These are phyloP conservation scores for Wickerhamiella lipophila DNA, from an alignment of 805 yeast genomes.

Conservation along the genomic window DNA sequence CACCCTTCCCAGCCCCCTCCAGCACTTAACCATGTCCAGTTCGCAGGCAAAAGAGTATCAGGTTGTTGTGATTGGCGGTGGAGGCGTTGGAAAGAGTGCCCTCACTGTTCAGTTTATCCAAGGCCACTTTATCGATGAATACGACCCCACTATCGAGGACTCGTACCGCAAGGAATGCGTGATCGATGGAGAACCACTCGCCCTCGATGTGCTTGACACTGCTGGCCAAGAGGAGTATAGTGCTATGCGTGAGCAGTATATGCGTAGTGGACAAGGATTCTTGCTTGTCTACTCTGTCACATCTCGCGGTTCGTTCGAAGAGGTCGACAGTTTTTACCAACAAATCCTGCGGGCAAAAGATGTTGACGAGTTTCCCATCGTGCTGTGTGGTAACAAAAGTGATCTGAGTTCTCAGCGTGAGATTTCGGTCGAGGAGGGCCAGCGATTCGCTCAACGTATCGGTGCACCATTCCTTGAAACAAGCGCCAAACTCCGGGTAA, in stretches of 20 bases:
- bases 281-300: constrained; percentile 76
- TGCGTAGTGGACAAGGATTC: constrained; percentile 94
- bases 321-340: constrained; percentile 63
- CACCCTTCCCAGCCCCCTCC: not conserved
- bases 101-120: constrained; percentile 90
- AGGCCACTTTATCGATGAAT: constrained; percentile 90
- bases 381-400: constrained; percentile 78
- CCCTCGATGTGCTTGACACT: constrained; percentile 84
- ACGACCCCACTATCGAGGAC: constrained; percentile 92
- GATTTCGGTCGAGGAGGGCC: constrained; percentile 76
- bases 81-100: constrained; percentile 97
- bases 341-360: constrained; percentile 60
- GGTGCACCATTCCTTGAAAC: constrained; percentile 70
- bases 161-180: constrained; percentile 66
- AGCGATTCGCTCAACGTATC: constrained; percentile 51
- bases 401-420: constrained; percentile 70
- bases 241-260: constrained; percentile 88
- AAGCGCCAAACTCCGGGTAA: constrained; percentile 79
- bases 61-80: constrained; percentile 94
- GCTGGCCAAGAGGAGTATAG: constrained; percentile 98
- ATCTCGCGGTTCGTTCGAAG: constrained; percentile 73
- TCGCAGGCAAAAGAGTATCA: constrained; percentile 51
- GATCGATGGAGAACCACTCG: constrained; percentile 64
- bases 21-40: constrained; percentile 9
- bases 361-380: constrained; percentile 52